Conservation (phyloP, 2,329 filamentous ascomycete species). For the Epichloe uncinata region DNA sequence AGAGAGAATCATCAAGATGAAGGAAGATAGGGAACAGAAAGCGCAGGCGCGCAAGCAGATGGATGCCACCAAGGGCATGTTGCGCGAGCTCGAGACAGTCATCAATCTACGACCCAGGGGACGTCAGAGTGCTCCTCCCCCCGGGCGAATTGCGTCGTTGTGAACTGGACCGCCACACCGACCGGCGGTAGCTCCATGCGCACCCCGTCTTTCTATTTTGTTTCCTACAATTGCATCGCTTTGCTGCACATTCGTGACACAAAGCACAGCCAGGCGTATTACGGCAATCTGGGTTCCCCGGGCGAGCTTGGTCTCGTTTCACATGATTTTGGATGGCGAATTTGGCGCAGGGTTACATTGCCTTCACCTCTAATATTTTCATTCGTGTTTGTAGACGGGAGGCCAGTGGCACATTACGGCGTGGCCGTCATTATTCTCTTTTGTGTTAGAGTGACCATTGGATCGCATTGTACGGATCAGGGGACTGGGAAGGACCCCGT, state of each 20-base stretch:
- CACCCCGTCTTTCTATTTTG: background rate
- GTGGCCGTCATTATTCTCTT: too few species aligned
- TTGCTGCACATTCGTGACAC: background rate
- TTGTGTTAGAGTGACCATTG: background rate
- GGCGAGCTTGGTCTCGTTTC: background rate
- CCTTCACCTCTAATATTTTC: background rate
- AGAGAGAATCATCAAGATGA: constrained; percentile 76
- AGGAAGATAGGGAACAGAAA: constrained; percentile 69
- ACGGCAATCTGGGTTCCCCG: background rate
- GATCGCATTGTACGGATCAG: too few species aligned
- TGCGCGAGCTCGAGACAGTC: constrained; percentile 83
- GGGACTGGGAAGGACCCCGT: background rate
- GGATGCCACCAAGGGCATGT: constrained; percentile 78
- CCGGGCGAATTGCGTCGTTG: constrained; percentile 26
- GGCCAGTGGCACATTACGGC: background rate
- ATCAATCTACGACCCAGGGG: constrained; percentile 44
- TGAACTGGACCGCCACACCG: constrained; percentile 12
- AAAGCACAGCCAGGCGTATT: constrained; percentile 1
- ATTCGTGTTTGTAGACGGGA: background rate
- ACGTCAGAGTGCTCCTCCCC: constrained; percentile 22
- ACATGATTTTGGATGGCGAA: background rate
- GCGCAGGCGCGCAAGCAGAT: constrained; percentile 57
- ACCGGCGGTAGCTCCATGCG: too few species aligned
- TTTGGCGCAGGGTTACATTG: too few species aligned
- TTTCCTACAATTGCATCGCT: background rate